These are phyloP conservation scores for Colletotrichum caudatum DNA, from an alignment of 2,329 filamentous ascomycete species.

Conservation along the genomic window DNA sequence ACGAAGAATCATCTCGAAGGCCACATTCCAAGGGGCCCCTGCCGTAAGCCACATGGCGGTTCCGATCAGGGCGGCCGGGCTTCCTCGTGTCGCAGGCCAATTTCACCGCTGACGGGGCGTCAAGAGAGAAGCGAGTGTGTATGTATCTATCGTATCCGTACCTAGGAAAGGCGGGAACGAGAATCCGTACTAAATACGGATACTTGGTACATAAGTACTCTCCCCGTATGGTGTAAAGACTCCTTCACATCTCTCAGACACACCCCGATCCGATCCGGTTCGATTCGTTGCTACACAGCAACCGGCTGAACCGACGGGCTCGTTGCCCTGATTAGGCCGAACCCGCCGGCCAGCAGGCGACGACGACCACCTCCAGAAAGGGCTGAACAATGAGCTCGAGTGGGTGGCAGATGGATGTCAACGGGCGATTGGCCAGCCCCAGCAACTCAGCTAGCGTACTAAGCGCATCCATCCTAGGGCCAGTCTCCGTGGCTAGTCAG, in stretches of 20 bases:
- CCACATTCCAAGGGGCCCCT: constrained; percentile 17
- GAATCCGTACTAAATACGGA: neutral
- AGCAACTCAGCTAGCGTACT: too few species aligned
- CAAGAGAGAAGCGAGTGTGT: neutral
- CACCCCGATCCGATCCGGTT: too few species aligned
- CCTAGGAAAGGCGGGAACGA: neutral
- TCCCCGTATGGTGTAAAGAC: constrained; percentile 2
- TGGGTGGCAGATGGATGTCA: constrained; percentile 12
- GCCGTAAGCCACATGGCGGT: constrained; percentile 35
- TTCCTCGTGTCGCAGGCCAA: constrained; percentile 8
- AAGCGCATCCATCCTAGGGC: neutral
- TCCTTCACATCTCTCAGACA: constrained; percentile 16
- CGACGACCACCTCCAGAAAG: neutral
- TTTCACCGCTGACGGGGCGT: constrained; percentile 5
- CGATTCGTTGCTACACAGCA: constrained; percentile 26
- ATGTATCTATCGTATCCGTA: neutral
- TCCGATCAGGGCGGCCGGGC: constrained; percentile 18
- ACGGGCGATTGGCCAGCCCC: constrained; percentile 7
- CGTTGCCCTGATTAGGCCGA: constrained; percentile 18
- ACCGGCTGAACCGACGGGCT: constrained; percentile 1
- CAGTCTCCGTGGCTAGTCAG: constrained; percentile 1
- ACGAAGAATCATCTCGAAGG: constrained; percentile 35
- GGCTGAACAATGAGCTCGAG: constrained; percentile 15
- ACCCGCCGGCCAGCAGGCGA: constrained; percentile 17
- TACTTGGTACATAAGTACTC: too few species aligned